phyloP scores from a whole-genome alignment of 306 rosid genomes.

The Malus sylvestris region DNA sequence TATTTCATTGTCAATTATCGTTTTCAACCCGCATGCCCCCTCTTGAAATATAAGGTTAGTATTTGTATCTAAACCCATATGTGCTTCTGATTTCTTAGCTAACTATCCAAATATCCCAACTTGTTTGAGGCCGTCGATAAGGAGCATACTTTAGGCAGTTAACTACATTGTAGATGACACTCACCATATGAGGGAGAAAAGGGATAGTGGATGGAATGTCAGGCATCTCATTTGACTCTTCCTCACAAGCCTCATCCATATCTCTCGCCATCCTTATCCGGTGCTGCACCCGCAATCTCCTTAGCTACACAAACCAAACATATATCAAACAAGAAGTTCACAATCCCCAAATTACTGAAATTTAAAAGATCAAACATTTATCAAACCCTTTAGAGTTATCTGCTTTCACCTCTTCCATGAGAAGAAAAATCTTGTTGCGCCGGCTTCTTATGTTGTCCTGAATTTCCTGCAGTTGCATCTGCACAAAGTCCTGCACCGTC shows the following conservation, averaged over 20 bases:
- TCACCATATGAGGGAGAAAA: conserved; percentile 73
- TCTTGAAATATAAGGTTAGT: background rate
- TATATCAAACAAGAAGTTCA: background rate
- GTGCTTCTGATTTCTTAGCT: background rate
- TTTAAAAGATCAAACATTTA: background rate
- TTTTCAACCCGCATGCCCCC: background rate
- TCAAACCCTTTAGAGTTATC: background rate
- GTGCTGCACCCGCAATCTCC: conserved; percentile 88
- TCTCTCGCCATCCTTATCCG: conserved; percentile 42
- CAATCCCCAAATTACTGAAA: background rate
- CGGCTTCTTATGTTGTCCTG: conserved; percentile 80
- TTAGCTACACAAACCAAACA: conserved; percentile 42
- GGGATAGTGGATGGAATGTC: conserved; percentile 93
- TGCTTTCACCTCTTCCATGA: conserved; percentile 81
- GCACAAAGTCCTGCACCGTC: conserved; percentile 86
- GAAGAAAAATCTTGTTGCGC: conserved; percentile 84
- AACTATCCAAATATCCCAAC: background rate
- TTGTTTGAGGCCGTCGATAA: background rate
- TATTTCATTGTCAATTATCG: background rate
- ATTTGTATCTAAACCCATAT: background rate
- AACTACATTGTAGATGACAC: conserved; percentile 13
- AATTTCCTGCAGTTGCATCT: conserved; percentile 86
- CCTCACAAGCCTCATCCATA: conserved; percentile 33
- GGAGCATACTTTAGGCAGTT: background rate
- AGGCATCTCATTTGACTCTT: conserved; percentile 77